phyloP scores from a whole-genome alignment of 2,329 filamentous ascomycete species.

The Aspergillus sp. region DNA sequence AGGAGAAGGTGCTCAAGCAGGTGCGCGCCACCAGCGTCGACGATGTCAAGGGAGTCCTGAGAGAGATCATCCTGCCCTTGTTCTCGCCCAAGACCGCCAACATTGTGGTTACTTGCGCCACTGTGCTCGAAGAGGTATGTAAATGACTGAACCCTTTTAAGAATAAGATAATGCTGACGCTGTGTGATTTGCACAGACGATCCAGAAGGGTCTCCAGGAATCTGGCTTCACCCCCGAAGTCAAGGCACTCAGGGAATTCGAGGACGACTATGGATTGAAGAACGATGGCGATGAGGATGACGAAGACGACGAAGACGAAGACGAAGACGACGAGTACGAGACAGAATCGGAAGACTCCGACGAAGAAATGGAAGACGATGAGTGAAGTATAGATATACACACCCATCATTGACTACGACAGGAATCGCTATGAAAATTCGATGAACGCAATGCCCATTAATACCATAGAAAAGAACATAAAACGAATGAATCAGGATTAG shows the following conservation, averaged over 20 bases:
- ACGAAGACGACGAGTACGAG: conserved; percentile 42
- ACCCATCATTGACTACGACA: too few relatives aligned
- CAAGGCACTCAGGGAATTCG: conserved; percentile 70
- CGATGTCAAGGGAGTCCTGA: conserved; percentile 71
- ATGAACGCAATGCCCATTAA: too few relatives aligned
- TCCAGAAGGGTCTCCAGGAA: conserved; percentile 67
- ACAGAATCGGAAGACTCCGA: conserved; percentile 45
- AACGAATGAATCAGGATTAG: too few relatives aligned
- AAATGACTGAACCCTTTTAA: too few relatives aligned
- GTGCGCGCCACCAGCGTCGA: conserved; percentile 72
- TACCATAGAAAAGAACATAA: too few relatives aligned
- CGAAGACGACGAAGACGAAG: conserved; percentile 55
- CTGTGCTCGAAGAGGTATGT: conserved; percentile 77
- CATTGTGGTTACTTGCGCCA: conserved; percentile 81
- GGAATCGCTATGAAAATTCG: too few relatives aligned
- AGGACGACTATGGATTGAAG: conserved; percentile 84
- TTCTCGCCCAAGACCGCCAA: conserved; percentile 80
- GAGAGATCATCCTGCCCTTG: conserved; percentile 69
- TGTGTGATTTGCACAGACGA: conserved; percentile 49
- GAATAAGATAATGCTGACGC: too few relatives aligned
- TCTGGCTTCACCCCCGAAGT: conserved; percentile 76
- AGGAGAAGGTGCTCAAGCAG: conserved; percentile 67
- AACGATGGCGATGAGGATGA: conserved; percentile 57
- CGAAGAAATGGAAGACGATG: conserved; percentile 35
- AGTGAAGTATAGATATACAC: conserved; percentile 11